Conservation (phyloP, 768 basidiomycete species). For the Hydnum rufescens region DNA sequence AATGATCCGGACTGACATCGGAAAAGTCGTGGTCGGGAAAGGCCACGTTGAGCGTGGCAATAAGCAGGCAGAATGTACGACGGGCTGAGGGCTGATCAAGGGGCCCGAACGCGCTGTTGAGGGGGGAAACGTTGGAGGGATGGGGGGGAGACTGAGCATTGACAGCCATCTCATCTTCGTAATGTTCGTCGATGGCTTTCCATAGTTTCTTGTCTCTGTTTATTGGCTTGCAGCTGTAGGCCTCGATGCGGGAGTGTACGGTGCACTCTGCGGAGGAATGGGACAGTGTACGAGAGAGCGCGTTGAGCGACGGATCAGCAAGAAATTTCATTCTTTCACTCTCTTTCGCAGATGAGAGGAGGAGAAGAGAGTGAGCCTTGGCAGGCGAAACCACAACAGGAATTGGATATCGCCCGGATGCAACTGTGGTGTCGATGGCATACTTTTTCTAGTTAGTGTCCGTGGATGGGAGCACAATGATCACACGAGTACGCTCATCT, state of each 20-base stretch:
- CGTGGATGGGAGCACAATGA: no score
- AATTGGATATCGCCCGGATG: no score
- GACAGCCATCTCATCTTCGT: conserved; percentile 62
- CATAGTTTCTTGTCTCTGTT: conserved; percentile 93
- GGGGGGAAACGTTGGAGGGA: conserved; percentile 22
- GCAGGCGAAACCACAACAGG: no score
- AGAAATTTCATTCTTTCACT: conserved; percentile 6
- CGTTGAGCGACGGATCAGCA: conserved; percentile 25
- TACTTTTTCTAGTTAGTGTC: no score
- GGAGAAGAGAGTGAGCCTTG: no score
- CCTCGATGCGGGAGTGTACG: conserved; percentile 84
- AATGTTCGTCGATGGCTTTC: conserved; percentile 62
- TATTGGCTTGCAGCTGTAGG: conserved; percentile 95
- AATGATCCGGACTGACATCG: conserved; percentile 75
- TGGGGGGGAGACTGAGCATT: conserved; percentile 55
- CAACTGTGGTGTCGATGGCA: no score
- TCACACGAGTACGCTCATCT: no score
- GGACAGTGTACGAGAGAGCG: conserved; percentile 57
- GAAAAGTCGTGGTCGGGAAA: conserved; percentile 98
- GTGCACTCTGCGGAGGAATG: conserved; percentile 77
- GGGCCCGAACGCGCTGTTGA: conserved; percentile 58
- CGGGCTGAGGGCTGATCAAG: conserved; percentile 67
- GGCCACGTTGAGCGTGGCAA: conserved; percentile 89
- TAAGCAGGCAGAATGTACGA: conserved; percentile 90
- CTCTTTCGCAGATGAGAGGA: no score